A percentile compares a stretch with the other conserved stretches of the same genome.
Evolutionary conservation across 2,329 filamentous ascomycete species (phyloP).

Genomic region (Colletotrichum camelliae): DNA sequence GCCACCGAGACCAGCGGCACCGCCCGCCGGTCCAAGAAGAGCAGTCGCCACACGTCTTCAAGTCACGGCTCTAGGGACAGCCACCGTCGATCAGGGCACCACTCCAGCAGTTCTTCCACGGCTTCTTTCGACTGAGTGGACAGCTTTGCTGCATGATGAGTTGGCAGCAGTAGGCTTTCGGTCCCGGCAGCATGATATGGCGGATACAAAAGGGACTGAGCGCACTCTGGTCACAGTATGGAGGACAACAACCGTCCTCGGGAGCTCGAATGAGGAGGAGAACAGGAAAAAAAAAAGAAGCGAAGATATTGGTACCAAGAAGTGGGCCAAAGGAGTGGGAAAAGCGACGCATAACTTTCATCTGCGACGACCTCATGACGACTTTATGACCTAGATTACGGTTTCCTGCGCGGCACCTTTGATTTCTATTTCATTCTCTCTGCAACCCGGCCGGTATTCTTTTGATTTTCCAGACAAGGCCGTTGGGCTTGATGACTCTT

Average conservation of each 20-base stretch:
- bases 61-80: conserved; percentile 43
- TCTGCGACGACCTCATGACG: conserved; percentile 24
- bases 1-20: conserved; percentile 50
- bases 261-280: not conserved
- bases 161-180: not conserved
- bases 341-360: conserved; percentile 28
- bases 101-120: conserved; percentile 69
- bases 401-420: conserved; percentile 22
- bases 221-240: conserved; percentile 31
- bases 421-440: not conserved
- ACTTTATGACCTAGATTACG: conserved; percentile 25
- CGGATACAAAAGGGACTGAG: conserved; percentile 39
- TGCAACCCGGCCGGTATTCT: conserved; percentile 18
- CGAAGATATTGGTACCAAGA: not conserved
- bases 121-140: conserved; percentile 57
- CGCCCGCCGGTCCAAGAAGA: conserved; percentile 50
- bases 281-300: not conserved
- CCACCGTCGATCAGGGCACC: conserved; percentile 56
- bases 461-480: conserved; percentile 1
- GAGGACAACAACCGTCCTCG: not conserved
- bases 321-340: conserved; percentile 19
- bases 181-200: not conserved
- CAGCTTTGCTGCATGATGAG: not conserved
- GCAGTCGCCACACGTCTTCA: conserved; percentile 54
- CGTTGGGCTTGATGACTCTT: not conserved